Evolutionary conservation across 768 basidiomycete genomes (phyloP).

Genomic region (Tephrocybe sp.): DNA sequence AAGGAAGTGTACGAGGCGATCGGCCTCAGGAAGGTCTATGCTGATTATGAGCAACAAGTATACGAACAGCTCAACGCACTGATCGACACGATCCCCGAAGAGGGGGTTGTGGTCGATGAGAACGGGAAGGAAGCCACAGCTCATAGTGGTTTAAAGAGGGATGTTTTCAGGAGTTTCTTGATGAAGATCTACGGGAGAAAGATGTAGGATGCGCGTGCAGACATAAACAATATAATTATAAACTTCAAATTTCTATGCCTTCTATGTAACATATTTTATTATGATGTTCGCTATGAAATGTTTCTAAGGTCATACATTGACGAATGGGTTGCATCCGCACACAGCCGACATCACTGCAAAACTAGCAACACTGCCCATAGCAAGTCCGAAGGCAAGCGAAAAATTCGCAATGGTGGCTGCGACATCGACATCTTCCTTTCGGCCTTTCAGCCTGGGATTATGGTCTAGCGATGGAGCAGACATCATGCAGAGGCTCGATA

Average conservation of each 20-base stretch:
- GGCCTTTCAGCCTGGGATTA: constrained; percentile 67
- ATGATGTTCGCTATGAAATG: no score
- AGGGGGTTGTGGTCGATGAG: constrained; percentile 24
- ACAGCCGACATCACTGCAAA: constrained; percentile 72
- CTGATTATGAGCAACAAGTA: constrained; percentile 70
- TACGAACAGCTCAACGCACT: constrained; percentile 62
- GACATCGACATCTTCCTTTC: constrained; percentile 76
- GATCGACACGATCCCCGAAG: constrained; percentile 74
- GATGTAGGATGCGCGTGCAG: constrained; percentile 39
- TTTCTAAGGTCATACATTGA: no score
- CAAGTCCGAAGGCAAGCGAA: constrained; percentile 73
- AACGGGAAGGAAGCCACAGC: constrained; percentile 20
- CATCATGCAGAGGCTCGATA: constrained; percentile 79
- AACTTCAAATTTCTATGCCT: no score
- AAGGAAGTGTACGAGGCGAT: constrained; percentile 69
- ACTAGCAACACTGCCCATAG: constrained; percentile 71
- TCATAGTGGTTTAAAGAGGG: constrained; percentile 42
- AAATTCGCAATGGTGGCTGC: constrained; percentile 82
- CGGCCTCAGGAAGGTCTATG: constrained; percentile 63
- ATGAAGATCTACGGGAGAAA: constrained; percentile 76
- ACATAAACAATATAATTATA: no score
- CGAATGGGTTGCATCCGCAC: constrained; percentile 72
- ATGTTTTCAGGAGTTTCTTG: constrained; percentile 83
- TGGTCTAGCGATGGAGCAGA: constrained; percentile 77
- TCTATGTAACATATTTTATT: no score